Evolutionary conservation across 2,329 filamentous ascomycete genomes (phyloP).

Genomic region (Xylariaceae sp.): DNA sequence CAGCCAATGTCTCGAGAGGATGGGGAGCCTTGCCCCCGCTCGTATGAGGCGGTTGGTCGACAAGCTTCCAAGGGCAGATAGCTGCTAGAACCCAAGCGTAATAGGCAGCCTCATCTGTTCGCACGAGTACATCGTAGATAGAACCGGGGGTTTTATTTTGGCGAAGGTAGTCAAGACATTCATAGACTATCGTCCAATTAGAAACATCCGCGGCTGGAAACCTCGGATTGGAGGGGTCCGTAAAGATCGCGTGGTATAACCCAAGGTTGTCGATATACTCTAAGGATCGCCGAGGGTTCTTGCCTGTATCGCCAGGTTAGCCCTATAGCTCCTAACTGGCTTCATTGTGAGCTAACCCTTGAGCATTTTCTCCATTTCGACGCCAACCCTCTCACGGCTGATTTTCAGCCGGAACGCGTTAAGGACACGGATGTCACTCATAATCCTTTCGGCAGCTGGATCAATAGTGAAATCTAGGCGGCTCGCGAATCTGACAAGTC

Average conservation of each 20-base stretch:
- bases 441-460: constrained; percentile 65
- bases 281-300: constrained; percentile 33
- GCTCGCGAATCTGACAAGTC: constrained; percentile 88
- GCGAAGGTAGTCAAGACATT: constrained; percentile 59
- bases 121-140: constrained; percentile 59
- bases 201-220: constrained; percentile 58
- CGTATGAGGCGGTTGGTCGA: constrained; percentile 43
- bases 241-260: constrained; percentile 75
- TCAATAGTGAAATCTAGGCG: constrained; percentile 81
- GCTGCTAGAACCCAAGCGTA: constrained; percentile 77
- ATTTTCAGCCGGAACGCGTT: constrained; percentile 84
- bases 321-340: neutral
- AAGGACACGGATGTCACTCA: constrained; percentile 79
- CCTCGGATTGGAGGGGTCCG: constrained; percentile 61
- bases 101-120: constrained; percentile 67
- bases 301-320: constrained; percentile 27
- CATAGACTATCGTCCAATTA: constrained; percentile 66
- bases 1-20: constrained; percentile 65
- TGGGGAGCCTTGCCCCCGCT: constrained; percentile 54
- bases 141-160: constrained; percentile 48
- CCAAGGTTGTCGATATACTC: constrained; percentile 65
- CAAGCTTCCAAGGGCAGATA: constrained; percentile 71
- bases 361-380: constrained; percentile 90
- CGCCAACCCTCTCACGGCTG: constrained; percentile 83
- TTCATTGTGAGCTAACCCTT: constrained; percentile 55